phyloP scores from a whole-genome alignment of 2,329 filamentous ascomycete genomes.

The Neurospora sp. region DNA sequence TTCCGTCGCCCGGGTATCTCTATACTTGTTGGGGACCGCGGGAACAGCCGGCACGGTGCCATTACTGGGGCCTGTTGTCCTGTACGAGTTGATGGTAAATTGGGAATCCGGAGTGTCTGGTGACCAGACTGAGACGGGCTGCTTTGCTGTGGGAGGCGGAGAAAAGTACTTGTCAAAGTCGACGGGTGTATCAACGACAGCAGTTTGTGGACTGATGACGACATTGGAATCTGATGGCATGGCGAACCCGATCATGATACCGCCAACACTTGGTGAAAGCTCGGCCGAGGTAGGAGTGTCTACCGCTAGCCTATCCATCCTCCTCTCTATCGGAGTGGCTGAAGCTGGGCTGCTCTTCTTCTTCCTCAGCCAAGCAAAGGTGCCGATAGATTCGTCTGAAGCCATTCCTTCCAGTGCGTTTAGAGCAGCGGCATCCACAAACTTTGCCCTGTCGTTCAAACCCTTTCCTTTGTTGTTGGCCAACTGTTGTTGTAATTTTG shows the following conservation, averaged over 20 bases:
- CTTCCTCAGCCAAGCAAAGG: conserved; percentile 45
- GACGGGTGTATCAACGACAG: conserved; percentile 29
- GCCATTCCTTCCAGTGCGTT: conserved; percentile 48
- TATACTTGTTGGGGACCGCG: conserved; percentile 33
- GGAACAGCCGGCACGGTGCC: conserved; percentile 49
- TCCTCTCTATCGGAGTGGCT: conserved; percentile 16
- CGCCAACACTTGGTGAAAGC: conserved; percentile 58
- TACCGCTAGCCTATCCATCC: conserved; percentile 15
- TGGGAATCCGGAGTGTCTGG: conserved; percentile 45
- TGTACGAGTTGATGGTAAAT: conserved; percentile 17
- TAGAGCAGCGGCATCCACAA: conserved; percentile 49
- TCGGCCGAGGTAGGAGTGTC: conserved; percentile 27
- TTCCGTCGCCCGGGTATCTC: conserved; percentile 4
- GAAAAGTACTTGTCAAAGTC: conserved; percentile 21
- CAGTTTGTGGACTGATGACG: conserved; percentile 42
- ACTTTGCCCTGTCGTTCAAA: conserved; percentile 30
- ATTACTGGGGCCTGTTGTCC: background rate
- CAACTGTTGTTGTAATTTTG: conserved; percentile 32
- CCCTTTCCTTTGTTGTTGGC: conserved; percentile 15
- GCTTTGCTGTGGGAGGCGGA: conserved; percentile 27
- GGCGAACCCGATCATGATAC: conserved; percentile 63
- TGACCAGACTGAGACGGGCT: conserved; percentile 44
- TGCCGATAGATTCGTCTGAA: conserved; percentile 43
- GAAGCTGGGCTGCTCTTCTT: conserved; percentile 19
- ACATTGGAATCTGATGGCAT: conserved; percentile 44